phyloP scores from a whole-genome alignment of 2,329 filamentous ascomycete genomes.

The Cordyceps sp. region DNA sequence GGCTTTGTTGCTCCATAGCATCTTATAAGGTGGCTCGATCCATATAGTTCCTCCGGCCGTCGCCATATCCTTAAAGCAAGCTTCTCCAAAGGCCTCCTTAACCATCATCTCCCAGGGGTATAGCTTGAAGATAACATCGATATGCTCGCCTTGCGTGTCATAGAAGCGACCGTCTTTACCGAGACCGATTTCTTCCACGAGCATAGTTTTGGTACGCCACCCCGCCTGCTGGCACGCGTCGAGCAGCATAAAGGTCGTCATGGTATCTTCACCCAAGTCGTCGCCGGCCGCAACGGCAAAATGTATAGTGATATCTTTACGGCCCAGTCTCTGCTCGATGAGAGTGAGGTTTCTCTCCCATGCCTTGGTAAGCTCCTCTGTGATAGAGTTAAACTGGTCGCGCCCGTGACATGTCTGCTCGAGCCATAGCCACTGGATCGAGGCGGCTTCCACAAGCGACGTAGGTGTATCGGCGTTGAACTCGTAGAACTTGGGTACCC shows the following conservation, averaged over 20 bases:
- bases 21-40: slow-evolving; percentile 3
- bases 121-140: slow-evolving; percentile 3
- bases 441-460: slow-evolving; percentile 1
- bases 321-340: neutral
- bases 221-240: slow-evolving; percentile 2
- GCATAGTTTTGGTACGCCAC: slow-evolving; percentile 1
- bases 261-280: slow-evolving; percentile 1
- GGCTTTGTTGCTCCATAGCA: slow-evolving; percentile 3
- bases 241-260: neutral
- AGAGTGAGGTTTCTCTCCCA: slow-evolving; percentile 1
- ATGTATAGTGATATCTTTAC: neutral
- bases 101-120: slow-evolving; percentile 1
- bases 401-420: slow-evolving; percentile 1
- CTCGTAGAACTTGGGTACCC: slow-evolving; percentile 3
- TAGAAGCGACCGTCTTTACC: slow-evolving; percentile 1
- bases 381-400: slow-evolving; percentile 1
- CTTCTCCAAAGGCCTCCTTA: neutral
- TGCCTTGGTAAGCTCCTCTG: neutral
- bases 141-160: slow-evolving; percentile 1
- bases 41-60: slow-evolving; percentile 1
- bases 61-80: slow-evolving; percentile 1
- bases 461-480: slow-evolving; percentile 3
- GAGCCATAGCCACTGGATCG: slow-evolving; percentile 1
- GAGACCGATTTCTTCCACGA: slow-evolving; percentile 1
- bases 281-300: slow-evolving; percentile 1